Base-by-base conservation (phyloP, 1,284 basidiomycete genomes). In the Cystobasidium slooffiae region DNA sequence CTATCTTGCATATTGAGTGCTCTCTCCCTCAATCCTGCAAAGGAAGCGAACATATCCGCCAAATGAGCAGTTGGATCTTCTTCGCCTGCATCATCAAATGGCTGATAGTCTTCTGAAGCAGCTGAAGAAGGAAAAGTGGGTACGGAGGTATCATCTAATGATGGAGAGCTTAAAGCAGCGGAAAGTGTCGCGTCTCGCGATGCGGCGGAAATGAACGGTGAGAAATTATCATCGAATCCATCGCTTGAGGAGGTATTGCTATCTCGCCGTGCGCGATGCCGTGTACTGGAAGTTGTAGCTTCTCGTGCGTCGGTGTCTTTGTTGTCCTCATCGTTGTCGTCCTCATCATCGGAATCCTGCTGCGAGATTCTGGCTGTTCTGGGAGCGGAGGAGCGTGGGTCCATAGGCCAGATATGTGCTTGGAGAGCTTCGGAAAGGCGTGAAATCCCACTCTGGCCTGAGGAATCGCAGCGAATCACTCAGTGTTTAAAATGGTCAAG, bases 391-490 rank as follows among this genome's bases (percentile, higher is more conserved):
- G n/a, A 41, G 37, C 49, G 37, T 37, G 52, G 53, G 18, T 47
- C 37, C 55, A 37, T 52, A 44, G 72, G 72, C 72, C 72, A 74
- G 46, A 74, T 61, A 46, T 74, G 72, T 20, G 72, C 65, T 58
- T 74, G 72, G n/a, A 74, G 55, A 3, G 72, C 65, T 53, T 68
- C 65, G 2, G 72, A 59, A 16, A 74, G 39, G 51, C 70, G 49
- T n/a, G 70, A 61, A 12, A 58, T 55, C 12, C 70, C 70, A 18
- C 59, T 65, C 46, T 65, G 70, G 16, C 70, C 70, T 73, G 70
- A 31, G n/a, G 24, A 72, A 22, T 41, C 31, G 47, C n/a, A 46
- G 31, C n/a, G 55, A 14, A 3, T 56, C 49, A 61, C 53, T 18
- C 18, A 41, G 51, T 9, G 22, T 41, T 14, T 2, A 18, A 24